Evolutionary conservation across 2,329 filamentous ascomycete genomes (phyloP), one percentile per base, ranked within the genome.

Genomic region (Pestalotiopsis sp.): DNA sequence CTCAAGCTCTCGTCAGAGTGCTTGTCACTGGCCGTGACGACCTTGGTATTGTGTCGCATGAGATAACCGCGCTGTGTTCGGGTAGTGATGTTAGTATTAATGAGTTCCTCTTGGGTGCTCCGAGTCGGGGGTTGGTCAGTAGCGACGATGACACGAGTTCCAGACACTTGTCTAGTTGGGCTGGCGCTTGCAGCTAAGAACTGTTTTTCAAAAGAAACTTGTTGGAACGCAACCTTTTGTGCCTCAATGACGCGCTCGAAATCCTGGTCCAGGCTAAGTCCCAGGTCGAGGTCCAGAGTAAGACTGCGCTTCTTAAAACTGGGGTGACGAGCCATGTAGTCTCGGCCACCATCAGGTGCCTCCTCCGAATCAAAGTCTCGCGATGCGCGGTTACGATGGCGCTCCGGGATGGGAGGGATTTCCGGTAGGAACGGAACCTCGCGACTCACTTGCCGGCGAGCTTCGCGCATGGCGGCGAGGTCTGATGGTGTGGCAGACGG

Each of bases 21-120:
- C 72, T 92, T 91, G 79, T 94, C 91, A 78, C 91, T 97, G n/a
- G 96, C 96, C 64, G 97, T 90, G 65, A 99, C 94, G 66, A 99
- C 89, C 81, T 98, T 98, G 3, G 95, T 98, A 82, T 98, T 99
- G 76, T 99, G 95, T 76, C 96, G 91, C 95, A 98, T 99, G 60
- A 98, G 87, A 78, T 99, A 99, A 68, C 96, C 96, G 84, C 97
- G 95, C 95, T 98, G 92, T 90, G 86, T 86, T 74, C 81, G 85
- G 75, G 83, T 76, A 77, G 80, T 86, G 76, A 84, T 78, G 87
- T 94, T 90, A 93, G 91, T 86, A 89, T 86, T 81, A 68, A 76
- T 70, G 72, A 74, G 74, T 73, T 75, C 62, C 72, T 74, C 75
- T 38, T 69, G 12, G 38, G 64, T 70, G 40, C 72, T 71, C 72